These are phyloP conservation scores for Podaxis mareebaensis DNA, from an alignment of 768 basidiomycete species.

Conservation along the genomic window DNA sequence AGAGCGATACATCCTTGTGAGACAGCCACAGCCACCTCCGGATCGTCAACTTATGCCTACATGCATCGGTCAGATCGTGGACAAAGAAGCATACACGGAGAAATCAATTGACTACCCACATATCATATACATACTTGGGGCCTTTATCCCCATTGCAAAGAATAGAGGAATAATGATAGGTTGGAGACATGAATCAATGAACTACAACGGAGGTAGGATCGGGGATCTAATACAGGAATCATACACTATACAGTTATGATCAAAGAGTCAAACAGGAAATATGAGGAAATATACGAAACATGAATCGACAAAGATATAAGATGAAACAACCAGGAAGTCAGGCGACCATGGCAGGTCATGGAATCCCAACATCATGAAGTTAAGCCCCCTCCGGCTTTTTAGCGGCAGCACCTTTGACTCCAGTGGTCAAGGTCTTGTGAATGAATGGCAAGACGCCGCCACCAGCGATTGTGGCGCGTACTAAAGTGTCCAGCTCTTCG, in stretches of 20 bases:
- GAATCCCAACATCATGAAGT: constrained; percentile 13
- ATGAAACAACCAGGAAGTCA: background rate
- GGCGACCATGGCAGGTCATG: background rate
- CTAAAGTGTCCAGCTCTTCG: constrained; percentile 94
- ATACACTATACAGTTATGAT: constrained; percentile 6
- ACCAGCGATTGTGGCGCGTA: constrained; percentile 91
- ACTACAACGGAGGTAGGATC: constrained; percentile 10
- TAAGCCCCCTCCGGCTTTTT: constrained; percentile 44
- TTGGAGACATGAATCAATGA: background rate
- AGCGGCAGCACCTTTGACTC: constrained; percentile 39
- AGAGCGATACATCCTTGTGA: constrained; percentile 7
- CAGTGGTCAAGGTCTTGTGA: constrained; percentile 75
- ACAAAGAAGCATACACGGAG: background rate
- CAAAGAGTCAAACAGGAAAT: background rate
- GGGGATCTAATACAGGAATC: background rate
- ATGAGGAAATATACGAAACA: constrained; percentile 4
- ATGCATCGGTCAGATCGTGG: background rate
- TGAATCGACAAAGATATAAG: background rate
- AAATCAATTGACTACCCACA: constrained; percentile 12
- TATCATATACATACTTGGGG: background rate
- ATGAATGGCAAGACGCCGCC: constrained; percentile 89
- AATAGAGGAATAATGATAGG: constrained; percentile 14
- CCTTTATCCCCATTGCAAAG: background rate
- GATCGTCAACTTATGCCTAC: background rate
- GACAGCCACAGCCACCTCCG: constrained; percentile 15